Base-by-base conservation (phyloP, 805 yeast genomes). In the Saccharomycopsis capsularis region DNA sequence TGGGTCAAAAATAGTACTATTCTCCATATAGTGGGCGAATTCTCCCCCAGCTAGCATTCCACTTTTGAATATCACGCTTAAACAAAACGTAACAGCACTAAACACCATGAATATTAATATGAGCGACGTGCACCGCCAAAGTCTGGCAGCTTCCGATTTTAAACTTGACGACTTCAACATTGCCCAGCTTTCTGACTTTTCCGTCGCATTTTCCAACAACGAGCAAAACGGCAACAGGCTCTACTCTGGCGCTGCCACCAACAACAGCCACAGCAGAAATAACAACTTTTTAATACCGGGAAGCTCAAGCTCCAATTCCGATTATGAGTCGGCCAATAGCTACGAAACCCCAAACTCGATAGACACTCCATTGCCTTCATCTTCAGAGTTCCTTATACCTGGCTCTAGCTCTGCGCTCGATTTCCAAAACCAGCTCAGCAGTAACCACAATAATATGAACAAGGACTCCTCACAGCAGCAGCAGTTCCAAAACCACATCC, bases 401-500 rank as follows among this genome's bases (percentile, higher is more conserved):
- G 27, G 19, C n/a, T 13, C 44, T 30, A 42, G n/a, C 15, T 3
- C 37, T 30, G 32, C 16, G 3, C 6, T 22, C 25, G 16, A 40
- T 4, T 2, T 32, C 7, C 39, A 43, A 9, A 27, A 25, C 18
- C 42, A 37, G 18, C 30, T 21, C 7, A 15, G 18, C 16, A 25
- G 29, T 23, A 43, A 24, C 22, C 21, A 15, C 13, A 18, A 35
- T 3, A 11, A 5, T 3, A n/a, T 22, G 24, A 23, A n/a, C 9
- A 6, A 11, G 5, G 5, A 34, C 11, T 4, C 13, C 11, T 13
- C 29, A 11, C 46, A 40, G 11, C 30, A 41, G 21, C 55, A 30
- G 64, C 68, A 42, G 63, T 59, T 3, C 71, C 67, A 45, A 68
- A 57, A 2, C 68, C 60, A 2, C 68, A 67, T 5, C 67, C 49